A percentile compares a stretch with the other conserved stretches of the same genome.
Conservation (phyloP, 2,329 filamentous ascomycete genomes). For the Colletotrichum tabaci region DNA sequence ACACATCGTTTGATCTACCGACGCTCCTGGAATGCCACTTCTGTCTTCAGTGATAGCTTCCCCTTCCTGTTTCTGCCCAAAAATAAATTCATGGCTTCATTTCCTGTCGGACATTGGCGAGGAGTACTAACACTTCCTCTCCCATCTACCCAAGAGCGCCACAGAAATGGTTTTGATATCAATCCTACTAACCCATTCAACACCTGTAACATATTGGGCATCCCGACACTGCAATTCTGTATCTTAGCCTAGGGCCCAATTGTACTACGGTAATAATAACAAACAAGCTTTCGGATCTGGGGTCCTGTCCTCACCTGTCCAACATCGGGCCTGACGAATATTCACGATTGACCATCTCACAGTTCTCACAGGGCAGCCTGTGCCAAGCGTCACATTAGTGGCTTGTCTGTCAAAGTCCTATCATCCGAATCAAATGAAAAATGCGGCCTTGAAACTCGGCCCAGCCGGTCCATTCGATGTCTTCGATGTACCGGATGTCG, state of each 20-base stretch:
- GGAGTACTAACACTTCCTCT: conserved; percentile 47
- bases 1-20: conserved; percentile 15
- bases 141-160: conserved; percentile 48
- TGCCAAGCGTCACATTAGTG: conserved; percentile 53
- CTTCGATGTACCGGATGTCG: neutral
- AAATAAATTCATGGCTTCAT: conserved; percentile 45
- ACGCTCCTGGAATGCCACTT: neutral
- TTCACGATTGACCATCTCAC: conserved; percentile 55
- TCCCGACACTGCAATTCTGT: conserved; percentile 51
- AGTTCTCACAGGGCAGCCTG: conserved; percentile 51
- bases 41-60: neutral
- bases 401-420: conserved; percentile 46
- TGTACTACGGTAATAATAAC: conserved; percentile 50
- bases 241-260: conserved; percentile 56
- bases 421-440: conserved; percentile 55
- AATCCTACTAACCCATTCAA: conserved; percentile 45
- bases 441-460: conserved; percentile 55
- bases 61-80: conserved; percentile 32
- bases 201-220: conserved; percentile 34
- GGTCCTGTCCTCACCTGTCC: conserved; percentile 53
- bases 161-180: conserved; percentile 47
- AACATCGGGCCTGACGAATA: conserved; percentile 48
- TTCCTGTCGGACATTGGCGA: conserved; percentile 48
- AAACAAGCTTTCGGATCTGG: conserved; percentile 53
- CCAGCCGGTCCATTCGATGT: conserved; percentile 34